phyloP scores from a whole-genome alignment of 1,139 yeast genomes.

The Suhomyces bribrorum region DNA sequence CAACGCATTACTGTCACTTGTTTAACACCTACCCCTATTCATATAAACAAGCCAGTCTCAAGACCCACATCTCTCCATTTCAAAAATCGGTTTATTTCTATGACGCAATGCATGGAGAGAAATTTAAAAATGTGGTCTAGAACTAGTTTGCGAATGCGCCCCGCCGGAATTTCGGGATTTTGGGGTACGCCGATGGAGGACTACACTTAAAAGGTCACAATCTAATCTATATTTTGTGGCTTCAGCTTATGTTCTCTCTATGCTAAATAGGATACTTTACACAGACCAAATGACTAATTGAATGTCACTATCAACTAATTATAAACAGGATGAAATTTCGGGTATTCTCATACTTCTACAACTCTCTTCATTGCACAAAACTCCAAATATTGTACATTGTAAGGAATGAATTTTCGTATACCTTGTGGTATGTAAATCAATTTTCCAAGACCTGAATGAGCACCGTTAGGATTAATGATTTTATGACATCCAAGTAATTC shows the following conservation, averaged over 20 bases:
- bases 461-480: slow-evolving; percentile 50
- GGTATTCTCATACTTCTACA: not conserved
- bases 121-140: too few species aligned
- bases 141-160: not conserved
- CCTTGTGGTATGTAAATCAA: slow-evolving; percentile 45
- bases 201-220: too few species aligned
- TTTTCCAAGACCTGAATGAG: slow-evolving; percentile 45
- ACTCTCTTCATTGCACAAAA: slow-evolving; percentile 41
- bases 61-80: too few species aligned
- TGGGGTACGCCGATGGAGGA: not conserved
- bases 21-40: too few species aligned
- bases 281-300: too few species aligned
- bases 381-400: slow-evolving; percentile 42
- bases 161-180: not conserved
- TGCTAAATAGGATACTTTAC: too few species aligned
- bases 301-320: not conserved
- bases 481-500: slow-evolving; percentile 40
- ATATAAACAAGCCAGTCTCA: too few species aligned
- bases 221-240: too few species aligned
- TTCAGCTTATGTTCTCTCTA: too few species aligned
- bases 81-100: too few species aligned
- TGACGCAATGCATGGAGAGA: not conserved
- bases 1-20: too few species aligned
- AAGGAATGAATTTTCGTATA: slow-evolving; percentile 24
- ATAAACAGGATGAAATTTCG: not conserved